Evolutionary conservation across 208 protist species (phyloP).

Genomic region (Naegleria lovaniensis): DNA sequence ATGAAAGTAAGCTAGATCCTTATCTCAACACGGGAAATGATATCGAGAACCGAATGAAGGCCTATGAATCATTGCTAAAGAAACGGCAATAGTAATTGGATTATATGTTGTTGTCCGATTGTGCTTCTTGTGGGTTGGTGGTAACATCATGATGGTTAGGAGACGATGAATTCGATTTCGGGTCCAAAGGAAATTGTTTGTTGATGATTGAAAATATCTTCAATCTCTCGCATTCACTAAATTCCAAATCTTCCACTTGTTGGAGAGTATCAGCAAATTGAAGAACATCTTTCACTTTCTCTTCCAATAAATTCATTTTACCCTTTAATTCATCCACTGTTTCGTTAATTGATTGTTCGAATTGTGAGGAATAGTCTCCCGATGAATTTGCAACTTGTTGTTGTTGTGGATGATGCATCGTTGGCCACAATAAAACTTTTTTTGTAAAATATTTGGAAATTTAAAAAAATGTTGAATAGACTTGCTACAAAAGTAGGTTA

Average conservation of each 20-base stretch:
- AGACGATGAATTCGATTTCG: no score
- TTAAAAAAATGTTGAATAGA: neutral
- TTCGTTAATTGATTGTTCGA: no score
- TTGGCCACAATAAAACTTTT: no score
- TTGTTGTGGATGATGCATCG: no score
- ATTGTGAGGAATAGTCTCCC: no score
- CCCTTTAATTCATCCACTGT: no score
- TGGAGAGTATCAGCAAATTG: neutral
- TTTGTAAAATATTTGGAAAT: neutral
- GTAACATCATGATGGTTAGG: no score
- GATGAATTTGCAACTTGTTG: no score
- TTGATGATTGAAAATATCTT: neutral
- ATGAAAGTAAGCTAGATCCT: slow-evolving; percentile 1
- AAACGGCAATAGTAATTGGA: neutral
- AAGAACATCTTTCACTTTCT: neutral
- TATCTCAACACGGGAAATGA: neutral
- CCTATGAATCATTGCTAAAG: neutral
- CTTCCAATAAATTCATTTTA: neutral
- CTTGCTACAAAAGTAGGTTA: neutral
- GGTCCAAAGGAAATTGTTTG: neutral
- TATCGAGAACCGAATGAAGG: neutral
- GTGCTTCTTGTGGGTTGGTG: neutral
- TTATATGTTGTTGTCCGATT: neutral
- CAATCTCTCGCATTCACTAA: neutral
- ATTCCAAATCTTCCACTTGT: neutral